These are phyloP conservation scores for Colletotrichum orbiculare DNA, from an alignment of 2,329 filamentous ascomycete species.

Conservation along the genomic window DNA sequence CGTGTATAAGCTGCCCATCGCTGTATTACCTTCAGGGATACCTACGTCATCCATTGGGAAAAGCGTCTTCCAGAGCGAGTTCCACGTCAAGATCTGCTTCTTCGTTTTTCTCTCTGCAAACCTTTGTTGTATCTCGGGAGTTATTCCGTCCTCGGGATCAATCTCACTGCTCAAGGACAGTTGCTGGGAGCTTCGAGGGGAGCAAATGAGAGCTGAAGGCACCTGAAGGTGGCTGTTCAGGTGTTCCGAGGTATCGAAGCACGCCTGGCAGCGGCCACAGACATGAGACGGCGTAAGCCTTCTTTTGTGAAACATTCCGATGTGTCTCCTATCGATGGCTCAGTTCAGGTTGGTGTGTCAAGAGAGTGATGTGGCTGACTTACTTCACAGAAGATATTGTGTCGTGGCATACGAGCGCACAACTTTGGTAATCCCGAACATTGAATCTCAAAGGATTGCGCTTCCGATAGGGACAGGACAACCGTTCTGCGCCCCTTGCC, in stretches of 20 bases:
- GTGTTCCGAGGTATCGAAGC: neutral
- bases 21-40: neutral
- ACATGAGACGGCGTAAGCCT: neutral
- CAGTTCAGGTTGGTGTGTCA: neutral
- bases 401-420: neutral
- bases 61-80: neutral
- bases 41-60: neutral
- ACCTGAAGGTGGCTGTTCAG: neutral
- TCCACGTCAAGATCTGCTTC: neutral
- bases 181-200: neutral
- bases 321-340: neutral
- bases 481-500: neutral
- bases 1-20: neutral
- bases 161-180: neutral
- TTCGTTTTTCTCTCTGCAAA: neutral
- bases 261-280: neutral
- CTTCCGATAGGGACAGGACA: neutral
- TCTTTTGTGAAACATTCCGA: neutral
- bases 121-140: neutral
- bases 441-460: neutral
- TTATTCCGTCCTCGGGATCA: neutral
- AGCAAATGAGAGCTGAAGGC: neutral
- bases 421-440: neutral
- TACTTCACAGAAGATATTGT: constrained; percentile 1
- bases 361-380: neutral